Evolutionary conservation across 1,284 basidiomycete genomes (phyloP).

Genomic region (Coniferiporia weirii): DNA sequence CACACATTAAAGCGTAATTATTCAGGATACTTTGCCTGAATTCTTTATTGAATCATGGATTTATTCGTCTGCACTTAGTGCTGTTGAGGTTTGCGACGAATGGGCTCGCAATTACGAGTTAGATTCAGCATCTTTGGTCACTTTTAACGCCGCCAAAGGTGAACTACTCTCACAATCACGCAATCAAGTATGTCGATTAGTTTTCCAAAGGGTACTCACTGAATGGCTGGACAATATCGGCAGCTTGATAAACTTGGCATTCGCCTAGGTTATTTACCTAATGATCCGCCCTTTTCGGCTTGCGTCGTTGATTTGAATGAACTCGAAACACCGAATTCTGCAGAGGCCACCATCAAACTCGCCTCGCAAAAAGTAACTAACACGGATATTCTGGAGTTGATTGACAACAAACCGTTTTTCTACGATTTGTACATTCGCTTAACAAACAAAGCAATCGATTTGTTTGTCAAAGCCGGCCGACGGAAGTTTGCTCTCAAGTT

Average conservation of each 20-base stretch:
- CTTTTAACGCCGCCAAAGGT: constrained; percentile 68
- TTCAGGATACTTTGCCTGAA: constrained; percentile 61
- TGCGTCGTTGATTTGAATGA: constrained; percentile 21
- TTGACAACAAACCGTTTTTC: constrained; percentile 57
- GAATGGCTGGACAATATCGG: not conserved
- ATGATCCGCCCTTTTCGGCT: constrained; percentile 67
- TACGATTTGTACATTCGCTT: constrained; percentile 68
- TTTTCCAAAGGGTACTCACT: constrained; percentile 6
- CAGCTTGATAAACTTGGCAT: constrained; percentile 84
- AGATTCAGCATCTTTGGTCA: constrained; percentile 39
- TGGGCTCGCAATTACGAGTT: constrained; percentile 55
- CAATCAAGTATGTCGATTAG: constrained; percentile 53
- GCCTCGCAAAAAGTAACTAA: constrained; percentile 49
- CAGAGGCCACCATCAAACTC: constrained; percentile 23
- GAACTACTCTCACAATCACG: constrained; percentile 81
- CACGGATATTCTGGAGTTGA: constrained; percentile 56
- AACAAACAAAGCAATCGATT: constrained; percentile 78
- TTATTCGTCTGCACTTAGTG: constrained; percentile 85
- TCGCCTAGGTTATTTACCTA: constrained; percentile 64
- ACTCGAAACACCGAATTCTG: constrained; percentile 20
- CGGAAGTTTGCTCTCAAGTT: constrained; percentile 81
- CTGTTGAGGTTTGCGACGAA: constrained; percentile 77
- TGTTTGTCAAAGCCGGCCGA: constrained; percentile 76
- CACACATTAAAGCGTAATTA: constrained; percentile 18
- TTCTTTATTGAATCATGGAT: constrained; percentile 93